phyloP scores from a whole-genome alignment of 179 eudicot species.

The Spinacia oleracea region DNA sequence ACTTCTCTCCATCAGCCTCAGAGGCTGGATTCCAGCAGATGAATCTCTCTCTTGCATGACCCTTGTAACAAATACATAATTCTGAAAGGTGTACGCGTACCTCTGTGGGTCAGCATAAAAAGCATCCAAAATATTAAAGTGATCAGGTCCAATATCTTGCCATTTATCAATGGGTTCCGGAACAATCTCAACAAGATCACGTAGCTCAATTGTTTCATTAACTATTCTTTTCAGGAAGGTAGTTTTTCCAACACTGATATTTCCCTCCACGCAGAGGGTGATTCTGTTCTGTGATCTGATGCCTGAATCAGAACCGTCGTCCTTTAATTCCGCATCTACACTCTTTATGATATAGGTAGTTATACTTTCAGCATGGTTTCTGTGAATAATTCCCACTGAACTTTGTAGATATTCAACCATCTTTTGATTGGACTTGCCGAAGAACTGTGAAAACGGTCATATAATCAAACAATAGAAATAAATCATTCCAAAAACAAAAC shows the following conservation, averaged over 20 bases:
- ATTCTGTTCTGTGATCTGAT: constrained; percentile 57
- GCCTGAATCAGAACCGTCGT: constrained; percentile 42
- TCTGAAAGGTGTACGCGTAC: constrained; percentile 95
- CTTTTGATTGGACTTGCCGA: constrained; percentile 67
- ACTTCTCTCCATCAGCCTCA: constrained; percentile 97
- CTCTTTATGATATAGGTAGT: constrained; percentile 74
- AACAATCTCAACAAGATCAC: constrained; percentile 91
- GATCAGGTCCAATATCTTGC: constrained; percentile 93
- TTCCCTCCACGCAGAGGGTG: constrained; percentile 94
- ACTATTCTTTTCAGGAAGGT: constrained; percentile 94
- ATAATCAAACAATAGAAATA: not conserved
- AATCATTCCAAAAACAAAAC: not conserved
- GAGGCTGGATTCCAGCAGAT: constrained; percentile 80
- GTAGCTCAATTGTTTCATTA: constrained; percentile 90
- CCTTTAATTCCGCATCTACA: constrained; percentile 81
- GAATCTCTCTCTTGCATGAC: constrained; percentile 97
- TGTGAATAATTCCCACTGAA: constrained; percentile 90
- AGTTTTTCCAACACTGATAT: constrained; percentile 95
- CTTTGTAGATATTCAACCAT: constrained; percentile 89
- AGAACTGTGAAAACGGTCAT: constrained; percentile 52
- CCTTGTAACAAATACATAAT: constrained; percentile 94
- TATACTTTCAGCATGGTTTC: constrained; percentile 91
- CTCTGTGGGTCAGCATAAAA: constrained; percentile 92
- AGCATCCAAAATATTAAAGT: constrained; percentile 85
- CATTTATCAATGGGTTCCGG: constrained; percentile 94